These are phyloP conservation scores for Daldinia concentrica DNA, from an alignment of 495 filamentous ascomycete species.

Conservation along the genomic window DNA sequence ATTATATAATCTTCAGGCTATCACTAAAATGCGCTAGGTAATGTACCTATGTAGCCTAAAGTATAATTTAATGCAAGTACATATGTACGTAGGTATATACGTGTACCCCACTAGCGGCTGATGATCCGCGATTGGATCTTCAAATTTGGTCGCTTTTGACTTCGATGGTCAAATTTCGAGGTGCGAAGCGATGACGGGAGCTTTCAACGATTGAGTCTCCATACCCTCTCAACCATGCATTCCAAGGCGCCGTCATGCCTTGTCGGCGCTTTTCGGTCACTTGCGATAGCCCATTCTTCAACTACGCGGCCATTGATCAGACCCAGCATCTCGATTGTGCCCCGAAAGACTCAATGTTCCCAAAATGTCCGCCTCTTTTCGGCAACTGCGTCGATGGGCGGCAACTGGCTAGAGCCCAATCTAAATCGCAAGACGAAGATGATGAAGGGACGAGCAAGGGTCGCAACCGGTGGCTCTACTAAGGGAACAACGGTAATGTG, in stretches of 20 bases:
- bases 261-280: constrained; percentile 53
- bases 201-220: constrained; percentile 15
- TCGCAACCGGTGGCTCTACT: constrained; percentile 87
- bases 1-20: neutral
- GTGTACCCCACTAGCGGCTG: constrained; percentile 17
- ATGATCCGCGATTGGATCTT: constrained; percentile 6
- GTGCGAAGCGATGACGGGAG: constrained; percentile 6
- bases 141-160: constrained; percentile 13
- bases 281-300: constrained; percentile 51
- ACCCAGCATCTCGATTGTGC: constrained; percentile 35
- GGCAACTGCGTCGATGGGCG: constrained; percentile 67
- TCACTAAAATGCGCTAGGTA: neutral
- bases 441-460: constrained; percentile 87
- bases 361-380: constrained; percentile 73
- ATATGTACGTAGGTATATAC: constrained; percentile 17
- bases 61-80: too few species aligned
- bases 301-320: constrained; percentile 46
- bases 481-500: constrained; percentile 95
- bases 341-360: constrained; percentile 27
- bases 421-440: constrained; percentile 80
- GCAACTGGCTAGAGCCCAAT: constrained; percentile 83
- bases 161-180: constrained; percentile 20
- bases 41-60: neutral
- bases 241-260: constrained; percentile 51
- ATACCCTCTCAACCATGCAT: constrained; percentile 49